Conservation (phyloP, 495 filamentous ascomycete genomes). For the Letharia lupina region DNA sequence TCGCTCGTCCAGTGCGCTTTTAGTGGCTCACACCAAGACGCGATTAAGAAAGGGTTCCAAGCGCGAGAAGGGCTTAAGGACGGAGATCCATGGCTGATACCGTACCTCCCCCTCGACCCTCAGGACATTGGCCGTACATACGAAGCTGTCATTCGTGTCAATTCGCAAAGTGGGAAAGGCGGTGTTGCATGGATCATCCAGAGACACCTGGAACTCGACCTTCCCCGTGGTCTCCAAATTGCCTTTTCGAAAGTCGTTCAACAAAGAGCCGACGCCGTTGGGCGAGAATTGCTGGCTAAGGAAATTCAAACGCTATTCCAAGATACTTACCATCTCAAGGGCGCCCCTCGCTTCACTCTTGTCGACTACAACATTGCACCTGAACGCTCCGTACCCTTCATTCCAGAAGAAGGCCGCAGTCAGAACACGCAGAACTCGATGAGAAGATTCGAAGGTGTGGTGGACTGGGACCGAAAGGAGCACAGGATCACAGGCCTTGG, state of each 20-base stretch:
- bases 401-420: constrained; percentile 36
- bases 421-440: constrained; percentile 63
- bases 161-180: constrained; percentile 92
- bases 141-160: constrained; percentile 96
- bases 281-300: constrained; percentile 68
- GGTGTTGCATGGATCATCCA: constrained; percentile 93
- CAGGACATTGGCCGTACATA: constrained; percentile 91
- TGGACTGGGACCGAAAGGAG: constrained; percentile 75
- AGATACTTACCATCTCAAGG: constrained; percentile 71
- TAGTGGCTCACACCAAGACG: constrained; percentile 90
- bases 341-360: constrained; percentile 73
- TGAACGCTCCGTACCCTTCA: constrained; percentile 72
- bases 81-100: constrained; percentile 62
- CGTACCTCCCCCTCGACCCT: constrained; percentile 90
- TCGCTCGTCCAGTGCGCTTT: constrained; percentile 84
- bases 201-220: constrained; percentile 77
- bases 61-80: constrained; percentile 50
- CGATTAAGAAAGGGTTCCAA: constrained; percentile 95
- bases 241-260: constrained; percentile 88
- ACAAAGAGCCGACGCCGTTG: constrained; percentile 59
- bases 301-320: constrained; percentile 88
- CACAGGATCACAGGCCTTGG: constrained; percentile 71
- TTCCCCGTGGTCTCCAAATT: constrained; percentile 86
- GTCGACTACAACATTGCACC: constrained; percentile 88
- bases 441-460: constrained; percentile 78